Base-by-base conservation (phyloP, 768 basidiomycete species). In the Glaciozyma antarctica region DNA sequence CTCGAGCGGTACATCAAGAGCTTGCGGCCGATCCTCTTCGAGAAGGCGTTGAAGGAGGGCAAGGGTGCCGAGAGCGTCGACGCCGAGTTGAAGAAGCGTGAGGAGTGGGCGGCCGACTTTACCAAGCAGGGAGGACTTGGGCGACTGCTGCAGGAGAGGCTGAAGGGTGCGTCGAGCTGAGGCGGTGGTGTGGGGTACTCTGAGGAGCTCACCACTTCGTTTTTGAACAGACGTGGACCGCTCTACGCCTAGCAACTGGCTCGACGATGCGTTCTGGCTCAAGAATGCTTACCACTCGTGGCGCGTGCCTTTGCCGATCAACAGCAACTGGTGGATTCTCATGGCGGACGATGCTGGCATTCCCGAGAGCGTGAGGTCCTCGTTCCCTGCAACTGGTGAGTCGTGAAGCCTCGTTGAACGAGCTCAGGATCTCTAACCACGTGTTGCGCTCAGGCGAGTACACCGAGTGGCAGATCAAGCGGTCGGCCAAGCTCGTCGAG, bases 241-340 rank as follows among this genome's bases (percentile, higher is more conserved):
- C 70, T 78, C 80, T 1, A 92, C 91, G 10, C 89, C 90, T 0
- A 80, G 86, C 75, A 95, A 94, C 75, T 98, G 93, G 93, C 82
- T 98, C 16, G 84, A 93, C 69, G 92, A 97, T 75, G 90, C 88
- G 62, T 86, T 94, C 70, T 97, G 93, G 94, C 78, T 84, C 64
- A 84, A 86, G 71, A 86, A 87, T 71, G 85, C 89, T 1, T 98
- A 98, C 76, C 84, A 88, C 57, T 86, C 88, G 77, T 90, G 86
- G 85, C 82, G 93, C 41, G 83, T 83, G 0, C 91, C 93, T 0
- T 78, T 98, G 16, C 80, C 88, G 62, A 78, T 98, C 70, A 87
- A 97, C 75, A 93, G 91, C 5, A 97, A 95, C 74, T 97, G 92
- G 92, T 97, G 93, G 93, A 79, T 95, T 28, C 80, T 89, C 3